These are phyloP conservation scores for Candida nanaspora DNA, from an alignment of 805 yeast genomes.

Conservation along the genomic window DNA sequence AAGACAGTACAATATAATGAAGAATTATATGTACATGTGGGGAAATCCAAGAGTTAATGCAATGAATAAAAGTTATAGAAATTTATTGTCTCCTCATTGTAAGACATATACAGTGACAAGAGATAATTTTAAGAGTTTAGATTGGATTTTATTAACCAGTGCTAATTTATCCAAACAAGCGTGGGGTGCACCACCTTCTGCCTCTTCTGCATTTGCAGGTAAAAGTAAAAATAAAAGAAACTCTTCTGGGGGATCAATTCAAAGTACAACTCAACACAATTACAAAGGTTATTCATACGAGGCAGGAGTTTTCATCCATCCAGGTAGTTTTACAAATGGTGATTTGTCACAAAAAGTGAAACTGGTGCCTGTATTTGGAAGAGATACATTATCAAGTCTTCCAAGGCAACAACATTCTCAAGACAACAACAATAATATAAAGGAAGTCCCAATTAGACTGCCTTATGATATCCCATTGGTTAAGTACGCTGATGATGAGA, in stretches of 20 bases:
- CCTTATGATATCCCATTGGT: slow-evolving; percentile 50
- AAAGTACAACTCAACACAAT: too few species aligned
- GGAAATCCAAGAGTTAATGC: slow-evolving; percentile 20
- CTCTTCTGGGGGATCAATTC: too few species aligned
- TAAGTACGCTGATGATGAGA: slow-evolving; percentile 31
- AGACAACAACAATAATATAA: too few species aligned
- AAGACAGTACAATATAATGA: slow-evolving; percentile 35
- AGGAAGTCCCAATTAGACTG: slow-evolving; percentile 33
- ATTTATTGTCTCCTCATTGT: slow-evolving; percentile 42
- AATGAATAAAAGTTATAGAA: slow-evolving; percentile 20
- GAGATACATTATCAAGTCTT: slow-evolving; percentile 19
- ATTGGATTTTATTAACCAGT: slow-evolving; percentile 70
- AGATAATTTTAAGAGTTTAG: slow-evolving; percentile 40
- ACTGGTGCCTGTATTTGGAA: slow-evolving; percentile 38
- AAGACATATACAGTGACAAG: slow-evolving; percentile 57
- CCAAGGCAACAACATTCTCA: too few species aligned
- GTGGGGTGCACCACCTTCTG: slow-evolving; percentile 53
- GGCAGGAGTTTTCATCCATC: slow-evolving; percentile 43
- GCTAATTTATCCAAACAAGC: slow-evolving; percentile 73
- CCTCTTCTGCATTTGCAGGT: slow-evolving; percentile 11
- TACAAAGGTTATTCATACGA: slow-evolving; percentile 39
- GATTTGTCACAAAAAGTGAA: slow-evolving; percentile 5
- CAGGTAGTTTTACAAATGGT: slow-evolving; percentile 15
- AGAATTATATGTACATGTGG: slow-evolving; percentile 42
- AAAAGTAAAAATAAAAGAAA: too few species aligned